Base-by-base conservation (phyloP, 352 stramenopile species). In the Thalassiosira oceanica region DNA sequence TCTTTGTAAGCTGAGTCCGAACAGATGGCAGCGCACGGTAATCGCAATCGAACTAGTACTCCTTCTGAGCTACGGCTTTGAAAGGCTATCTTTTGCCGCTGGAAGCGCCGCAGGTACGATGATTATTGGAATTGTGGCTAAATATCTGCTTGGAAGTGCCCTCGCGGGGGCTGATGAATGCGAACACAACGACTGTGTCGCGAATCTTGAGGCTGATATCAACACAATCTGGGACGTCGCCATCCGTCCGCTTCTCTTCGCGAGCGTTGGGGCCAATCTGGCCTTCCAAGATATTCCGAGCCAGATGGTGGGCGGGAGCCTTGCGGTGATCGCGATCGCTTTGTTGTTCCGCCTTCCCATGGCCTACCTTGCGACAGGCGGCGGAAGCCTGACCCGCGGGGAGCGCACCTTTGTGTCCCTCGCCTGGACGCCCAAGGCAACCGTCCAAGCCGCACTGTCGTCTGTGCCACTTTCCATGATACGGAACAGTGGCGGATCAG, bases 401-500 rank as follows among this genome's bases (percentile, higher is more conserved):
- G 63, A 73, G 31, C 33, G 63, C 31, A 7, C 51, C 3, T 84
- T 84, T 51, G 35, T 82, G 24, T 37, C 57, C 1, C 27, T 84
- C 10, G 64, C 62, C 5, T 84, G 68, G 69, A 53, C 75, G 11
- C 75, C 75, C n/a, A 84, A 84, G 46, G 75, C 75, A 27, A 84
- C 75, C 13, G 75, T 84, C 13, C 75, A 84, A 37, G 75, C 75
- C 28, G 75, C 75, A n/a, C 29, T 84, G 16, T 79, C 71, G 11
- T 27, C 55, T 4, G 13, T 81, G 0, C 48, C 72, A 5, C 48
- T 84, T 4, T 49, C 73, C 29, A 39, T 73, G 4, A 60, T 50
- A 18, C n/a, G n/a, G n/a, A 29, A 71, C 11, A 35, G n/a, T 11
- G 28, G 53, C n/a, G 16, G 60, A 35, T 23, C 18, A 7, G 26